Evolutionary conservation across 345 rosid genomes (phyloP).

Genomic region (Carallia pectinifolia): DNA sequence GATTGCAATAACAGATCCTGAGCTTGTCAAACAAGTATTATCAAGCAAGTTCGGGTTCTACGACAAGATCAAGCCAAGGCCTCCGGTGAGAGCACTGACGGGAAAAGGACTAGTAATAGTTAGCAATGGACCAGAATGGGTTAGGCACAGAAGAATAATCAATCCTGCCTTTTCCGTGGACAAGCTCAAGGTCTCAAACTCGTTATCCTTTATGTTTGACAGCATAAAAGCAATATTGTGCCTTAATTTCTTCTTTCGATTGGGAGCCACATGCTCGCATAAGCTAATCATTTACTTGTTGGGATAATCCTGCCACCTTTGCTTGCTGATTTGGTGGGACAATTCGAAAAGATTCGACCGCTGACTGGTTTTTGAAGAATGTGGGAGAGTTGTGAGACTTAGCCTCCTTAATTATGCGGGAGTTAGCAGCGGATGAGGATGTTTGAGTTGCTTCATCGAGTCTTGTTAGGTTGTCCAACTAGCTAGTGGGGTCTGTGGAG

Average conservation of each 20-base stretch:
- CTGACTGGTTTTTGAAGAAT: too few relatives aligned
- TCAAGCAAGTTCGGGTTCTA: slow-evolving; percentile 64
- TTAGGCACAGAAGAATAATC: slow-evolving; percentile 69
- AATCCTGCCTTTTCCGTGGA: slow-evolving; percentile 81
- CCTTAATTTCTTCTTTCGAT: not conserved
- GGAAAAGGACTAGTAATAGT: slow-evolving; percentile 74
- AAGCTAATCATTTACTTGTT: too few relatives aligned
- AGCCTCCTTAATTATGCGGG: too few relatives aligned
- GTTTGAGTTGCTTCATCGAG: too few relatives aligned
- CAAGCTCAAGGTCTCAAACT: slow-evolving; percentile 64
- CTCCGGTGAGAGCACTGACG: slow-evolving; percentile 51
- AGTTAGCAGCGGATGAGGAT: too few relatives aligned
- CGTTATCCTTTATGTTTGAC: not conserved
- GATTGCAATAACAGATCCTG: slow-evolving; percentile 70
- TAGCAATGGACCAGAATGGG: slow-evolving; percentile 53
- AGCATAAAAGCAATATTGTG: not conserved
- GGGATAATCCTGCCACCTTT: too few relatives aligned
- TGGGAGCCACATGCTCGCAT: not conserved
- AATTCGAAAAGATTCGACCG: too few relatives aligned
- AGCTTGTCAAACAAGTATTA: slow-evolving; percentile 71
- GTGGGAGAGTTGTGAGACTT: too few relatives aligned
- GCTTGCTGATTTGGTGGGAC: too few relatives aligned
- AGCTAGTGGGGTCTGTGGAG: too few relatives aligned
- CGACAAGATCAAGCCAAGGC: slow-evolving; percentile 55
- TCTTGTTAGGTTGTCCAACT: too few relatives aligned